These are phyloP conservation scores for Syzygium jambos DNA, from an alignment of 345 rosid species.

Conservation along the genomic window DNA sequence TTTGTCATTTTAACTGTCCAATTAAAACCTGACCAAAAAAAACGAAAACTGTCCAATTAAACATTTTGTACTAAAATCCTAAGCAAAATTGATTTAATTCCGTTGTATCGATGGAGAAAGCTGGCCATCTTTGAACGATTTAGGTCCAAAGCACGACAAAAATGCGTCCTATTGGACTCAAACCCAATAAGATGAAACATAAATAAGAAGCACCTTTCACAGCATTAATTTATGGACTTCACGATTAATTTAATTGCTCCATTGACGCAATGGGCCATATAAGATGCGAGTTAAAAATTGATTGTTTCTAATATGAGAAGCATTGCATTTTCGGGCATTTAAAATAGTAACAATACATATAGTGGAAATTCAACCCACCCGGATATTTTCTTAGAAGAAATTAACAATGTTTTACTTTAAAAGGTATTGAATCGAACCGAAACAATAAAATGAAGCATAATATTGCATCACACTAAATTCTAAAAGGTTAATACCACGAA, in stretches of 20 bases:
- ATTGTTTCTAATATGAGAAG: neutral
- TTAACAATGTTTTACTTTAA: fast-evolving
- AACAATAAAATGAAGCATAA: neutral
- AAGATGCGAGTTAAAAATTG: neutral
- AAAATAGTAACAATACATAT: neutral
- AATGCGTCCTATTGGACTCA: neutral
- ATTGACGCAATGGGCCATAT: fast-evolving
- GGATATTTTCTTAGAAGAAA: neutral
- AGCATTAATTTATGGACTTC: neutral
- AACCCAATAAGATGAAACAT: neutral
- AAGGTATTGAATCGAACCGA: neutral
- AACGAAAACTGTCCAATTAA: neutral
- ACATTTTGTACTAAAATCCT: neutral
- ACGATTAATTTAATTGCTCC: no score
- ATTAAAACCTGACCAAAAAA: no score
- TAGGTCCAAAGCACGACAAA: neutral
- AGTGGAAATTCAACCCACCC: neutral
- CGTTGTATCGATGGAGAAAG: neutral
- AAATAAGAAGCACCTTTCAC: neutral
- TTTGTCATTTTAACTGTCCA: neutral
- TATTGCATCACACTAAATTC: neutral
- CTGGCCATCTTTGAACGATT: neutral
- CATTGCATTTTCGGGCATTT: neutral
- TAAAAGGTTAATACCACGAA: no score
- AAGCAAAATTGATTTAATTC: neutral